A percentile compares a stretch with the other conserved stretches of the same genome.
Evolutionary conservation across 345 rosid species (phyloP).

Genomic region (Moringa oleifera): DNA sequence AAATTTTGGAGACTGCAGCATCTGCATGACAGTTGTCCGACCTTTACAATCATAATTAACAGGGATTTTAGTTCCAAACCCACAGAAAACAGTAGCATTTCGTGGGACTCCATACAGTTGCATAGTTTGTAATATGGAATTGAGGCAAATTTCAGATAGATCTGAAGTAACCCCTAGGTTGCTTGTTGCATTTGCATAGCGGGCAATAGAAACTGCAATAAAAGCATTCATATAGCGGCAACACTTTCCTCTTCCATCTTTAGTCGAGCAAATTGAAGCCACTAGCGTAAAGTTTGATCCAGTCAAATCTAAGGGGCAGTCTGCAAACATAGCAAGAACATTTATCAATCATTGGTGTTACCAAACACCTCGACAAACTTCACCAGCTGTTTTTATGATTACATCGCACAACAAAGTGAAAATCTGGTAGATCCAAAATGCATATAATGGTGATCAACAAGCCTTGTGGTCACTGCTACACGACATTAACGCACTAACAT

Average conservation of each 20-base stretch:
- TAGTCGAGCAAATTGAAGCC: slow-evolving; percentile 67
- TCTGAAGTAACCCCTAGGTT: slow-evolving; percentile 60
- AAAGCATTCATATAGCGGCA: slow-evolving; percentile 94
- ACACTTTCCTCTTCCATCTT: slow-evolving; percentile 64
- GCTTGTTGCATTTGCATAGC: slow-evolving; percentile 64
- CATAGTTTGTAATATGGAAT: slow-evolving; percentile 66
- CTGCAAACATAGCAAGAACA: slow-evolving; percentile 34
- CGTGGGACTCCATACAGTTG: slow-evolving; percentile 70
- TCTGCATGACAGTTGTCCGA: slow-evolving; percentile 62
- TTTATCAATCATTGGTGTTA: slow-evolving; percentile 2
- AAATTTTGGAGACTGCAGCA: slow-evolving; percentile 70
- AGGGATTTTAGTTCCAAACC: slow-evolving; percentile 81
- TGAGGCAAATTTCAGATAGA: slow-evolving; percentile 45
- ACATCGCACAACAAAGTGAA: no score
- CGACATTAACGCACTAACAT: no score
- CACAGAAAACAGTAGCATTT: slow-evolving; percentile 76
- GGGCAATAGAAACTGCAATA: slow-evolving; percentile 66
- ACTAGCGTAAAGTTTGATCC: slow-evolving; percentile 66
- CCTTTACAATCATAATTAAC: slow-evolving; percentile 68
- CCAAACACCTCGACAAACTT: no score
- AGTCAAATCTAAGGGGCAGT: slow-evolving; percentile 81
- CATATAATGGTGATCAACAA: no score
- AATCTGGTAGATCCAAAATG: no score
- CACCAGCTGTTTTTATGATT: no score
- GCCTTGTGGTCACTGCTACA: no score